Conservation (phyloP, 169 alveolate species). For the Amoebophrya sp. region DNA sequence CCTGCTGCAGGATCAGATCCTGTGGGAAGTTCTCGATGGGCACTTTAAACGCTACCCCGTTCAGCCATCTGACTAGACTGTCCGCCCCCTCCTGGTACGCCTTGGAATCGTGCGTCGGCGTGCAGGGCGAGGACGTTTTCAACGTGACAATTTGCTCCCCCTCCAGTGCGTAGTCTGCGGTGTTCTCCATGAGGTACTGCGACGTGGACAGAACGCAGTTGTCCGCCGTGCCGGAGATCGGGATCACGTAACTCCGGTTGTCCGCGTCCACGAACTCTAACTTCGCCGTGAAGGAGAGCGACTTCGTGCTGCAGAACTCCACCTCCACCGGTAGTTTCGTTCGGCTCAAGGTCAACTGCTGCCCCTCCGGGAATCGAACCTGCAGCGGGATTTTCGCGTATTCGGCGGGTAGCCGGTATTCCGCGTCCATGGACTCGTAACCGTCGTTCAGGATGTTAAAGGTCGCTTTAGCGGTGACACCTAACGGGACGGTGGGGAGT, state of each 20-base stretch:
- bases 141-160: background rate
- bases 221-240: slow-evolving; percentile 80
- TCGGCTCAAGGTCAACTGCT: slow-evolving; percentile 63
- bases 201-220: slow-evolving; percentile 61
- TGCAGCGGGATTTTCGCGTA: slow-evolving; percentile 61
- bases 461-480: slow-evolving; percentile 60
- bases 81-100: slow-evolving; percentile 61
- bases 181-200: slow-evolving; percentile 10
- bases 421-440: slow-evolving; percentile 72
- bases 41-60: slow-evolving; percentile 59
- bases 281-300: slow-evolving; percentile 75
- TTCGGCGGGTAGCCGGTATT: slow-evolving; percentile 62
- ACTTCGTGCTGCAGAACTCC: slow-evolving; percentile 57
- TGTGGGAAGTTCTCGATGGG: slow-evolving; percentile 67
- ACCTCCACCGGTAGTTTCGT: slow-evolving; percentile 69
- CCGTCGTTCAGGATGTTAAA: slow-evolving; percentile 79
- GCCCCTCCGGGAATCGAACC: slow-evolving; percentile 68
- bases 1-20: slow-evolving; percentile 65
- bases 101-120: background rate
- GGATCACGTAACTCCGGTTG: slow-evolving; percentile 69
- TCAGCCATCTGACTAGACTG: slow-evolving; percentile 66
- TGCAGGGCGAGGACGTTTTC: background rate
- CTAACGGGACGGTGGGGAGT: slow-evolving; percentile 75
- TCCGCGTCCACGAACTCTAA: slow-evolving; percentile 76
- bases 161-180: background rate